Conservation (phyloP, 352 stramenopile species). For the Pythium dissimile region DNA sequence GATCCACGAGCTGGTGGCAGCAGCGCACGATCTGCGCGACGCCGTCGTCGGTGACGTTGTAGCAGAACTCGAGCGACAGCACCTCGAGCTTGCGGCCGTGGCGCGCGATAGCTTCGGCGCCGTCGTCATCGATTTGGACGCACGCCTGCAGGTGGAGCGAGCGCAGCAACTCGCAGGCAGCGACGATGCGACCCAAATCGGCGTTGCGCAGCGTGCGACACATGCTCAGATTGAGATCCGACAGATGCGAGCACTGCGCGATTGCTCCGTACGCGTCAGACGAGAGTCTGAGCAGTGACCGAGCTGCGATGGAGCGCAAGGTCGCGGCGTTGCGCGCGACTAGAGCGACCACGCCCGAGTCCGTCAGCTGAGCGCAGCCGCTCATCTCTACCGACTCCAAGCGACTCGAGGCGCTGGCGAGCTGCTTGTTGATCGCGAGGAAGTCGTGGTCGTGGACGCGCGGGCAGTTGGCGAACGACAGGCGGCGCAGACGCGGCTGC, state of each 20-base stretch:
- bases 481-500: conserved; percentile 35
- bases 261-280: conserved; percentile 61
- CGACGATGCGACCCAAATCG: conserved; percentile 43
- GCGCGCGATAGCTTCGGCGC: conserved; percentile 35
- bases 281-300: conserved; percentile 51
- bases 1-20: conserved; percentile 53
- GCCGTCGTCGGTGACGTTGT: conserved; percentile 75
- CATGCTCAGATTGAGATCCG: conserved; percentile 69
- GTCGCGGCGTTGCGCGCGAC: conserved; percentile 47
- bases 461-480: conserved; percentile 68
- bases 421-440: not conserved
- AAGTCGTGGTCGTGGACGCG: conserved; percentile 56
- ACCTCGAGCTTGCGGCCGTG: conserved; percentile 34
- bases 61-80: conserved; percentile 89
- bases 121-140: conserved; percentile 62
- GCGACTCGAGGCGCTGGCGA: not conserved
- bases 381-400: conserved; percentile 39
- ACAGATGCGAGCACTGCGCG: conserved; percentile 40
- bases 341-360: conserved; percentile 40
- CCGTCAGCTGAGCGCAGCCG: conserved; percentile 44
- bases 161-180: conserved; percentile 36
- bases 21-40: conserved; percentile 41
- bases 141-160: conserved; percentile 61
- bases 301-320: conserved; percentile 54
- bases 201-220: conserved; percentile 63